Evolutionary conservation across 2,329 filamentous ascomycete species (phyloP), one percentile per base, ranked within the genome.

Genomic region (Talaromyces sp.): DNA sequence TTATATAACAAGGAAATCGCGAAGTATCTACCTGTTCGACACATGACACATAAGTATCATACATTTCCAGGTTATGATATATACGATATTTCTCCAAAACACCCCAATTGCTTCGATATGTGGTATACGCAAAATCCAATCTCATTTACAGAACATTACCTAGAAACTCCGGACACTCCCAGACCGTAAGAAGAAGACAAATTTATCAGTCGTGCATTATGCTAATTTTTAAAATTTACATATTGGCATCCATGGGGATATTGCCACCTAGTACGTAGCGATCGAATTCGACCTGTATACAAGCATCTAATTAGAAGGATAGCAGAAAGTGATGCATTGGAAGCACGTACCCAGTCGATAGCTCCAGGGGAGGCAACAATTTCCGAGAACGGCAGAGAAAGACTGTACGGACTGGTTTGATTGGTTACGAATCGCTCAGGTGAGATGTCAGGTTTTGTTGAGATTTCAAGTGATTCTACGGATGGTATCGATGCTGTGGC

Each of bases 301-400:
- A 24, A 27, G 24, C 24, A 52, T 19, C 11, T n/a, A 8, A n/a
- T 65, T 50, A 57, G 49, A 22, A 39, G 27, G 13, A 41, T 43
- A 14, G 24, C 64, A 13, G 67, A 69, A 16, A 8, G 10, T n/a
- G 4, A n/a, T 14, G n/a, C 0, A 14, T 9, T n/a, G 14, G 8
- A 8, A 8, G 4, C 5, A 59, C 47, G 47, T 61, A 66, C 64
- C 64, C 64, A 66, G 19, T 66, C 61, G 16, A 66, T 66, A 35
- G 60, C 64, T 35, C 61, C 61, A 10, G 64, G 64, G 43, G 64
- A 66, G 33, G 64, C 54, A 22, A 66, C 61, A 16, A 66, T 66
- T 63, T 66, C 64, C 24, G 60, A 63, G 43, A 66, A 66, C 27
- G 64, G 64, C n/a, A 66, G 22, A 14, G 54, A 41, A 16, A 66